Percentiles rank a stretch among this genome's conserved stretches.
Conservation (phyloP, 306 rosid genomes). For the Begonia masoniana region DNA sequence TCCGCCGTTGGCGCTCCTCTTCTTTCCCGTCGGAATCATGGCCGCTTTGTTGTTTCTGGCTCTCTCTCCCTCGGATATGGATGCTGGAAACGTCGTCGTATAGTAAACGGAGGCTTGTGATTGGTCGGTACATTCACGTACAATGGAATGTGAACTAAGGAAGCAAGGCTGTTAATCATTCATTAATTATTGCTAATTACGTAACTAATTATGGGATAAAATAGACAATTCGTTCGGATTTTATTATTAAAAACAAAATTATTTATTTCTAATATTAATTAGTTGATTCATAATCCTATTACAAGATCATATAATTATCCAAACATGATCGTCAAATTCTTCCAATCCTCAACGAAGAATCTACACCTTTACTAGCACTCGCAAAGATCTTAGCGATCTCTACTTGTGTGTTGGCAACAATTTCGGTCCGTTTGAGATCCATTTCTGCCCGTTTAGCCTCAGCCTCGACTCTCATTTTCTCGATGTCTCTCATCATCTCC, state of each 20-base stretch:
- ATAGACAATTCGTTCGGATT: no score
- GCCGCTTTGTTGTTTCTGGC: slow-evolving; percentile 50
- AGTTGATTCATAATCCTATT: no score
- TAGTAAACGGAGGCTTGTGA: background rate
- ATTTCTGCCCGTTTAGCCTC: slow-evolving; percentile 87
- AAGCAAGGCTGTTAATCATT: no score
- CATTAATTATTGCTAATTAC: no score
- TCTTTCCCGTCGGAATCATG: slow-evolving; percentile 64
- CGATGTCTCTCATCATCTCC: slow-evolving; percentile 85
- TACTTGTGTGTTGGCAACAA: slow-evolving; percentile 82
- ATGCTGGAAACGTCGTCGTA: slow-evolving; percentile 16
- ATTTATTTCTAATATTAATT: no score
- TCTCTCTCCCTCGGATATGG: slow-evolving; percentile 27
- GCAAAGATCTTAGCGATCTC: slow-evolving; percentile 94
- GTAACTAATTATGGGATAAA: no score
- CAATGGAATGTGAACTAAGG: no score
- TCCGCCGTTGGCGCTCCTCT: slow-evolving; percentile 42
- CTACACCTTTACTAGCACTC: slow-evolving; percentile 53
- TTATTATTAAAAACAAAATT: no score
- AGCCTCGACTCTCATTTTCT: slow-evolving; percentile 85
- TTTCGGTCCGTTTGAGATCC: slow-evolving; percentile 84
- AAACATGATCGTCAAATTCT: slow-evolving; percentile 30
- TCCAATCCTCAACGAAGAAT: slow-evolving; percentile 85
- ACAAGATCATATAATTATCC: background rate
- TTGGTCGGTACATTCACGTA: no score